Conservation (phyloP, 2,329 filamentous ascomycete genomes). For the Waltergamsia citrina region DNA sequence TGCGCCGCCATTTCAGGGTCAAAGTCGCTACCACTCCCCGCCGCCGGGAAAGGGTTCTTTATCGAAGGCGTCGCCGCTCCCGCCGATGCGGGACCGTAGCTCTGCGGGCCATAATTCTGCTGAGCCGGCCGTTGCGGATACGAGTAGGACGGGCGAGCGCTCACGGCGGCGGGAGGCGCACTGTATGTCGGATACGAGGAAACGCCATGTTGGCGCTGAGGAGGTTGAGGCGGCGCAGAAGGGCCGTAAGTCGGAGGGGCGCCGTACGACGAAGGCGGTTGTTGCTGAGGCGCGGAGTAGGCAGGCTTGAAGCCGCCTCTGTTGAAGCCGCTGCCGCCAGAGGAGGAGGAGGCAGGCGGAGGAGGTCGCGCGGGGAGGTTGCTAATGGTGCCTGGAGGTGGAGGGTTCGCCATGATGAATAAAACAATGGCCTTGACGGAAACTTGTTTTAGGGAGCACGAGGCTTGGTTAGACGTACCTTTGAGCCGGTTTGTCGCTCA, state of each 20-base stretch:
- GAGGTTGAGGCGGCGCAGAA: slow-evolving; percentile 1
- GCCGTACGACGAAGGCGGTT: slow-evolving; percentile 18
- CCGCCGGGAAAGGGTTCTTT: slow-evolving; percentile 69
- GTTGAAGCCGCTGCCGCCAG: slow-evolving; percentile 4
- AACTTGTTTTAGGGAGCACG: slow-evolving; percentile 13
- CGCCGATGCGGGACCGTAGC: slow-evolving; percentile 16
- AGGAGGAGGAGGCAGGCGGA: slow-evolving; percentile 31
- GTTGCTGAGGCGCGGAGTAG: slow-evolving; percentile 25
- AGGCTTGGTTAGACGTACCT: slow-evolving; percentile 2
- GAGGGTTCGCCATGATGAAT: slow-evolving; percentile 80
- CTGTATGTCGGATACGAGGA: slow-evolving; percentile 4
- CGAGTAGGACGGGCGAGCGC: background rate
- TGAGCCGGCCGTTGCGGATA: background rate
- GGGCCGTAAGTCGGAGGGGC: slow-evolving; percentile 20
- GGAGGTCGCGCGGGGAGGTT: slow-evolving; percentile 69
- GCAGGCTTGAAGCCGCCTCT: slow-evolving; percentile 33
- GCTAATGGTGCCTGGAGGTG: slow-evolving; percentile 64
- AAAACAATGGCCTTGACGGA: background rate
- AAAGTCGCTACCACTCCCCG: slow-evolving; percentile 36
- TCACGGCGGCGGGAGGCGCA: background rate
- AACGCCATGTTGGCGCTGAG: slow-evolving; percentile 12
- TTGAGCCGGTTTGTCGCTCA: slow-evolving; percentile 2
- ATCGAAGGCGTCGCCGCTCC: slow-evolving; percentile 53
- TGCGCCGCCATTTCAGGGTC: slow-evolving; percentile 82
- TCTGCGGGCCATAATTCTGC: slow-evolving; percentile 15